Percentiles rank a stretch among this genome's conserved stretches.
phyloP scores from a whole-genome alignment of 176 grass and related monocot genomes.

The Hordeum marinum region DNA sequence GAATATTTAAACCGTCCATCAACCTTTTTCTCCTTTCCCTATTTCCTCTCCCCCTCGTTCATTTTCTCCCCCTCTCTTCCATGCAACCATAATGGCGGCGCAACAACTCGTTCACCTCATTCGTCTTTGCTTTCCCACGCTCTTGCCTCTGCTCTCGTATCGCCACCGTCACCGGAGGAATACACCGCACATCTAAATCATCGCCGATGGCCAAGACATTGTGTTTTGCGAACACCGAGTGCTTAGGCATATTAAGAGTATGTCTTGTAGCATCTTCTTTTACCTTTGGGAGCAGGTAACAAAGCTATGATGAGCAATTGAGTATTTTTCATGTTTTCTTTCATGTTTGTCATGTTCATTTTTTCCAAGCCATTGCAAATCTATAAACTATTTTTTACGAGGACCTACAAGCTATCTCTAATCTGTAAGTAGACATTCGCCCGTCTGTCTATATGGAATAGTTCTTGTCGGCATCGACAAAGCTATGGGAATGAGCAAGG shows the following conservation, averaged over 20 bases:
- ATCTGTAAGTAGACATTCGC: neutral
- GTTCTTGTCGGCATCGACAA: neutral
- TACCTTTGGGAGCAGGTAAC: neutral
- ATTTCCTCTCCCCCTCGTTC: neutral
- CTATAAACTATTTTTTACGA: neutral
- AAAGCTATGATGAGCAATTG: neutral
- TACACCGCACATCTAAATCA: neutral
- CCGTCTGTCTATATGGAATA: neutral
- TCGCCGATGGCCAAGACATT: neutral
- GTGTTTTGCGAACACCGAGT: neutral
- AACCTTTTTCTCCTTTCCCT: neutral
- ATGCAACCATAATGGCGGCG: neutral
- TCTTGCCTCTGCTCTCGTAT: too few relatives aligned
- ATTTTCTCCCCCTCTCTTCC: neutral
- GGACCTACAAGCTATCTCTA: neutral
- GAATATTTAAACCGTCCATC: neutral
- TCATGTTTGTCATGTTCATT: neutral
- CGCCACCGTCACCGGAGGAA: neutral
- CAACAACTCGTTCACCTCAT: neutral
- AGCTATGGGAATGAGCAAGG: neutral
- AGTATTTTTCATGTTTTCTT: neutral
- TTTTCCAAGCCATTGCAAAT: neutral
- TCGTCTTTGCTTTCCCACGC: neutral
- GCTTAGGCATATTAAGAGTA: neutral
- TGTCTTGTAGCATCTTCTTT: neutral